phyloP scores from a whole-genome alignment of 202 grass and related monocot species.

The Bolboschoenoplectus hybrid region DNA sequence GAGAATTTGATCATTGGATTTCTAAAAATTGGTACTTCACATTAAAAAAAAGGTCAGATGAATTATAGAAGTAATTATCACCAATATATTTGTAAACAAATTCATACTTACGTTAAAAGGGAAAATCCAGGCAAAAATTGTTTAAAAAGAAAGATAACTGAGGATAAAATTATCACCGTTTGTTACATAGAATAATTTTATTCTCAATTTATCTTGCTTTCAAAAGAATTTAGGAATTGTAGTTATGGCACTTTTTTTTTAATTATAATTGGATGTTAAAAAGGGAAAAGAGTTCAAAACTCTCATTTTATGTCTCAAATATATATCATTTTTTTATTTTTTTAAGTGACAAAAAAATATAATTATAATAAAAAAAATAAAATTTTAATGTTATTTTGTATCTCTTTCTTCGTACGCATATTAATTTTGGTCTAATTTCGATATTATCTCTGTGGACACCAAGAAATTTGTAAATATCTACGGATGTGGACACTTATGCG shows the following conservation, averaged over 20 bases:
- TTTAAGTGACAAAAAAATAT: background rate
- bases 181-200: no score
- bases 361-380: background rate
- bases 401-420: background rate
- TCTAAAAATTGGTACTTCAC: background rate
- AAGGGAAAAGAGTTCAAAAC: background rate
- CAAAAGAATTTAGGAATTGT: background rate
- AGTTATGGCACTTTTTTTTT: background rate
- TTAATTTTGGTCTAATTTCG: background rate
- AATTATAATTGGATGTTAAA: background rate
- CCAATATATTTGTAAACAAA: background rate
- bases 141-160: no score
- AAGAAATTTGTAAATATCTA: background rate
- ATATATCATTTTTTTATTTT: background rate
- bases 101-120: background rate
- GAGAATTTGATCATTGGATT: no score
- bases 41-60: background rate
- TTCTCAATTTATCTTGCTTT: no score
- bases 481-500: background rate
- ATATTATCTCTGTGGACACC: background rate
- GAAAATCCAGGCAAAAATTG: background rate
- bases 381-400: background rate
- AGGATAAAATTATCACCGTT: no score
- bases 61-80: background rate
- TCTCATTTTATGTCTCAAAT: background rate